Evolutionary conservation across 2,329 filamentous ascomycete species (phyloP), one percentile per base, ranked within the genome.

Genomic region (Talaromyces atroroseus): DNA sequence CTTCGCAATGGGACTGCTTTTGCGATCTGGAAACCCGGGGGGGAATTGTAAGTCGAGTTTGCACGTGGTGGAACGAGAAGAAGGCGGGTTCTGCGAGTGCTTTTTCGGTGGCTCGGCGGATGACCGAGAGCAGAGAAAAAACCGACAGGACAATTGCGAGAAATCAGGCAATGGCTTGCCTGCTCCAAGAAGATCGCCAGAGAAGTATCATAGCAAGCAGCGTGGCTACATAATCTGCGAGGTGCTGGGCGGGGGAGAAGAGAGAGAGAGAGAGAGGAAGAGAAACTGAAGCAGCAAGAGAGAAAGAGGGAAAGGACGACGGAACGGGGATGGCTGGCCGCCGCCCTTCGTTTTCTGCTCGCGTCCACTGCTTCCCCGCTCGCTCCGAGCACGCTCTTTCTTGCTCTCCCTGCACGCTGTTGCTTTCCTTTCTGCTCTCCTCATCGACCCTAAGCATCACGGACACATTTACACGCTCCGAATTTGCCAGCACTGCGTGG

Each of bases 141-240:
- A 53, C 49, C 44, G 62, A 57, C 47, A 50, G 56, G 59, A 58
- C 61, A 62, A 62, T 64, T 67, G 63, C 36, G 34, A 59, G 50
- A 50, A 51, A 58, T 57, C 52, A 60, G 60, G 57, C 52, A 56
- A 66, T 62, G 46, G 57, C 57, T 58, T 61, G 60, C 58, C 49
- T 54, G 58, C 63, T 55, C 54, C 53, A 62, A 62, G 60, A 60
- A 66, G 56, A 61, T 60, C 60, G 62, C 66, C 65, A 62, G 63
- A 59, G 61, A 69, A 68, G 65, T 67, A 65, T 60, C 62, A 60
- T 49, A 58, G 65, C 62, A 56, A 66, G 66, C 65, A 63, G 63
- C 62, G 66, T 61, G 67, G 67, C 71, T 73, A 74, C 71, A 74
- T 74, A 73, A 68, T 72, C 65, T 61, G 54, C 34, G 68, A 68